Percentiles rank a stretch among this genome's conserved stretches.
Evolutionary conservation across 768 basidiomycete species (phyloP).

Genomic region (Termitomyces sp.): DNA sequence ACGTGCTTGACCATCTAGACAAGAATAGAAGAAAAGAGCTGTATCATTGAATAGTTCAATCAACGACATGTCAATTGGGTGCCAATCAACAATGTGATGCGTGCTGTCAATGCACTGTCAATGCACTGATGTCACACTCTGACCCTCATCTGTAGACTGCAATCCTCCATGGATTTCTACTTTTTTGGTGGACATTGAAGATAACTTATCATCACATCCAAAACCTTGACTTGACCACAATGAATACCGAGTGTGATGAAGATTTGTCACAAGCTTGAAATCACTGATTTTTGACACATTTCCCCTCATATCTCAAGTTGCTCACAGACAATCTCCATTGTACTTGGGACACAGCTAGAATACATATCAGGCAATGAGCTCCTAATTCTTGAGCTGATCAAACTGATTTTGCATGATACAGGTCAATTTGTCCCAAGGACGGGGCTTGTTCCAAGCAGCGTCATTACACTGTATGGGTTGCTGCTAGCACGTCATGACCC

Average conservation of each 20-base stretch:
- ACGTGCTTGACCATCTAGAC: constrained; percentile 1
- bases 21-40: not conserved
- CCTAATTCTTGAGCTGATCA: not conserved
- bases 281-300: too few species aligned
- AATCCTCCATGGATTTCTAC: not conserved
- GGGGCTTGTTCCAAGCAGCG: not conserved
- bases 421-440: too few species aligned
- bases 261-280: too few species aligned
- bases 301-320: too few species aligned
- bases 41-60: not conserved
- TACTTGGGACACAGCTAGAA: too few species aligned
- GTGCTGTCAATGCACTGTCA: too few species aligned
- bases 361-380: too few species aligned
- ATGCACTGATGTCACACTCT: too few species aligned
- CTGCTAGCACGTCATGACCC: too few species aligned
- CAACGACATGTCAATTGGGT: not conserved
- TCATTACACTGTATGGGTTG: not conserved
- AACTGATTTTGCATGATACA: not conserved
- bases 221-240: not conserved
- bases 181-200: not conserved
- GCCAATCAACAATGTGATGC: not conserved
- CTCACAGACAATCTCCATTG: too few species aligned
- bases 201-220: not conserved
- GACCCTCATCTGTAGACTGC: not conserved
- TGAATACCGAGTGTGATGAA: too few species aligned